A percentile compares a stretch with the other conserved stretches of the same genome.
Conservation (phyloP, 768 basidiomycete species). For the Rhizopogon vinicolor region DNA sequence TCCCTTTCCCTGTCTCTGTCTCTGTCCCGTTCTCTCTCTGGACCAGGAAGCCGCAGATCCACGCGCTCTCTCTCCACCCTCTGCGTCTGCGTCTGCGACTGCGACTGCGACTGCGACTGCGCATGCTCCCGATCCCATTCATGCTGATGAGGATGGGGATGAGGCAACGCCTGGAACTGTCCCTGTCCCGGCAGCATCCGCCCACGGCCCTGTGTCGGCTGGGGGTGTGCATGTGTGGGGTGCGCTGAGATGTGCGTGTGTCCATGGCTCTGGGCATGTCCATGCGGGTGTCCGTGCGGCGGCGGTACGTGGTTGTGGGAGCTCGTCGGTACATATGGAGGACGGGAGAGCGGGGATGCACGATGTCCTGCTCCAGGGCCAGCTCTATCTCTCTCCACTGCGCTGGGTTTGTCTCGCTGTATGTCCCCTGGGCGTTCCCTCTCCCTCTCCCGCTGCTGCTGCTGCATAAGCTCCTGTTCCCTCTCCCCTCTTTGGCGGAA, state of each 20-base stretch:
- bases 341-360: conserved; percentile 16
- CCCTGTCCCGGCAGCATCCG: conserved; percentile 20
- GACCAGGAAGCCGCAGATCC: not conserved
- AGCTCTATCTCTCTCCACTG: not conserved
- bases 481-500: conserved; percentile 12
- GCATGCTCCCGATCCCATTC: conserved; percentile 22
- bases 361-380: not conserved
- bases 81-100: not conserved
- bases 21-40: conserved; percentile 1
- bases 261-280: conserved; percentile 9
- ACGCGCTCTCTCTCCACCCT: conserved; percentile 19
- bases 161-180: conserved; percentile 23
- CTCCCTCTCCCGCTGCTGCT: not conserved
- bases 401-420: not conserved
- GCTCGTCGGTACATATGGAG: conserved; percentile 16
- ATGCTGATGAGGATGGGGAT: conserved; percentile 12
- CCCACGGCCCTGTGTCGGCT: conserved; percentile 14
- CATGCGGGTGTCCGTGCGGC: conserved; percentile 18
- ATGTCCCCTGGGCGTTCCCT: conserved; percentile 1
- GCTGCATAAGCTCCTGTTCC: conserved; percentile 4
- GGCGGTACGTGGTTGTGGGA: conserved; percentile 12
- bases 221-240: not conserved
- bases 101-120: not conserved
- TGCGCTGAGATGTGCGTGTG: not conserved
- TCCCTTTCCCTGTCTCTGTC: conserved; percentile 4